Evolutionary conservation across 2,329 filamentous ascomycete genomes (phyloP).

Genomic region (Neonectria hederae): DNA sequence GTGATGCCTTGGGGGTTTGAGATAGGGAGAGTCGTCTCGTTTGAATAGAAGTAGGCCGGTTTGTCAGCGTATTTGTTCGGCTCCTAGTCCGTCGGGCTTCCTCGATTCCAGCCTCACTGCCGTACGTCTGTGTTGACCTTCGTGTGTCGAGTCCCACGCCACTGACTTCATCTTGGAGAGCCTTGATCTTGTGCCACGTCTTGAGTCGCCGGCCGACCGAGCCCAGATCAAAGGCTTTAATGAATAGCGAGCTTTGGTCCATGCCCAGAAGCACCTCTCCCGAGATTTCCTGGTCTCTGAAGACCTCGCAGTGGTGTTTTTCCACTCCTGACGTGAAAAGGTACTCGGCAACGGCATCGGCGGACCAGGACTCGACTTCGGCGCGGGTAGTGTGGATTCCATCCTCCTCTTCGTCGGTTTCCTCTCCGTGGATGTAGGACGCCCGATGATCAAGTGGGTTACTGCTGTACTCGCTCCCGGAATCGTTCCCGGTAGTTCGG

Average conservation of each 20-base stretch:
- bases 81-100: conserved; percentile 61
- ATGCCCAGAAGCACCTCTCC: conserved; percentile 93
- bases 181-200: conserved; percentile 96
- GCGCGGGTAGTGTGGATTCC: conserved; percentile 66
- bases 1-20: conserved; percentile 60
- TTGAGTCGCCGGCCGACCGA: conserved; percentile 89
- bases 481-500: conserved; percentile 71
- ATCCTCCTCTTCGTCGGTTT: conserved; percentile 94
- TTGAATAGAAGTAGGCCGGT: conserved; percentile 58
- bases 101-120: conserved; percentile 68
- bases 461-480: conserved; percentile 91
- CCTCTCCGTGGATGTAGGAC: conserved; percentile 93
- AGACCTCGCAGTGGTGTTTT: conserved; percentile 90
- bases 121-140: conserved; percentile 65
- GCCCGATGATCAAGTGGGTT: conserved; percentile 78
- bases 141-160: conserved; percentile 55
- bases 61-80: conserved; percentile 67
- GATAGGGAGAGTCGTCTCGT: conserved; percentile 59
- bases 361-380: conserved; percentile 83
- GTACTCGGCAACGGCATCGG: conserved; percentile 87
- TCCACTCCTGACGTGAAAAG: conserved; percentile 88
- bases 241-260: conserved; percentile 93
- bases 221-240: conserved; percentile 94
- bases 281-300: conserved; percentile 93
- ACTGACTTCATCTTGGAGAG: conserved; percentile 86